These are phyloP conservation scores for Leccinum uliginosum DNA, from an alignment of 768 basidiomycete species.

Conservation along the genomic window DNA sequence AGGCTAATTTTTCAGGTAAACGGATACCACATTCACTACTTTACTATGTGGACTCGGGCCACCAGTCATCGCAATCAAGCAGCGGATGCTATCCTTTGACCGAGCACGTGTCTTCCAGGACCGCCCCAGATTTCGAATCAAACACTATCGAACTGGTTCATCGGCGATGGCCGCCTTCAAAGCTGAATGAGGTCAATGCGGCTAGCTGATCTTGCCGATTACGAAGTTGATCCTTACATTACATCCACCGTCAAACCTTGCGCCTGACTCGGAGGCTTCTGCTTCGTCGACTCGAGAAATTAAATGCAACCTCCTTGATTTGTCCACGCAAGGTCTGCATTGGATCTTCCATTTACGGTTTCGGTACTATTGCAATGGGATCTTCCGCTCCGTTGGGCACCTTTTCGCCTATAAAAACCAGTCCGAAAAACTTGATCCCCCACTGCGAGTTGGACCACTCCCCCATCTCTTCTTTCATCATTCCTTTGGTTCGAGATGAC, in stretches of 20 bases:
- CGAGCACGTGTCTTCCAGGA: background rate
- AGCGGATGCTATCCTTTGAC: background rate
- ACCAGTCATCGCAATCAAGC: background rate
- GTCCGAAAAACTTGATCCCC: background rate
- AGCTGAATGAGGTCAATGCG: slow-evolving; percentile 7
- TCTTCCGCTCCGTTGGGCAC: background rate
- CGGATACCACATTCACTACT: background rate
- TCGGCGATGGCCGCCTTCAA: background rate
- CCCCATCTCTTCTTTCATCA: background rate
- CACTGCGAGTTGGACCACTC: background rate
- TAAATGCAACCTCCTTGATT: slow-evolving; percentile 6
- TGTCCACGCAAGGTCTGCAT: background rate
- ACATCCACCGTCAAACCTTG: background rate
- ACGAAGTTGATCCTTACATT: slow-evolving; percentile 5
- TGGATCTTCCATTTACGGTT: slow-evolving; percentile 4
- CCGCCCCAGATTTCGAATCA: background rate
- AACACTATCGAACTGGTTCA: slow-evolving; percentile 6
- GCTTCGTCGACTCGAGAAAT: background rate
- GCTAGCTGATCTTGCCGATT: slow-evolving; percentile 6
- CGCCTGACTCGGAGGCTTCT: background rate
- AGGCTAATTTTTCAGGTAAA: background rate
- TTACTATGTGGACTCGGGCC: background rate
- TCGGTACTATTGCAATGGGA: background rate
- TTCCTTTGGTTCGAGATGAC: slow-evolving; percentile 12
- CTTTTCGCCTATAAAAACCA: slow-evolving; percentile 21